Evolutionary conservation across 257 asterid genomes (phyloP), one percentile per base, ranked within the genome.

Genomic region (Cruciata laevipes): DNA sequence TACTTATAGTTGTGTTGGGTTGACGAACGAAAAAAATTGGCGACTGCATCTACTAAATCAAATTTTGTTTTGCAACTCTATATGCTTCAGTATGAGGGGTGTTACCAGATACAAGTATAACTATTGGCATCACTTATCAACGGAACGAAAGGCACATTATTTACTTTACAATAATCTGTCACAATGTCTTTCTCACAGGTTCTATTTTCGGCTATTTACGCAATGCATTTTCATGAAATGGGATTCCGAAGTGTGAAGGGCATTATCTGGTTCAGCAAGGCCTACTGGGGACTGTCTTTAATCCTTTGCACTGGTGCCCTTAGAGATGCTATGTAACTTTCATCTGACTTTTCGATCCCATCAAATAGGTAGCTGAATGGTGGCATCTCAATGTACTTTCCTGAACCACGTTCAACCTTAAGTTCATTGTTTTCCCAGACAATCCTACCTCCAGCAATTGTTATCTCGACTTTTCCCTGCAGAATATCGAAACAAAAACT

Each of bases 401-500:
- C 99, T 10, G 84, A 65, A 71, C 99, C 96, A 7, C 85, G 95
- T 55, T 79, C 78, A 47, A 71, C 89, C 32, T 79, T 86, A 58
- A 90, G 86, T 70, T 85, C 79, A n/a, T 80, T 85, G 17, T 88
- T 81, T 80, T 84, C 84, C 99, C 99, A 94, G 42, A 94, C 96
- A 38, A 94, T 64, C 75, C 83, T 85, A 67, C 99, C 99, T 70
- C 96, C 90, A 17, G 95, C 88, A 66, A 94, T 85, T 3, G 99
- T 94, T 59, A 87, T 86, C 81, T 94, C 99, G 27, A 94, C 92
- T 79, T 88, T 90, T 55, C 99, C 97, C 97, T 88, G 73, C 65
- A 71, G 63, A 62, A 42, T 58, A 40, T 64, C 0, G 21, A 30
- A 66, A 63, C 32, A 33, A 17, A 24, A 63, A 4, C 27, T 67